Conservation (phyloP, 164 flowering plant genomes). For the Sedum album region DNA sequence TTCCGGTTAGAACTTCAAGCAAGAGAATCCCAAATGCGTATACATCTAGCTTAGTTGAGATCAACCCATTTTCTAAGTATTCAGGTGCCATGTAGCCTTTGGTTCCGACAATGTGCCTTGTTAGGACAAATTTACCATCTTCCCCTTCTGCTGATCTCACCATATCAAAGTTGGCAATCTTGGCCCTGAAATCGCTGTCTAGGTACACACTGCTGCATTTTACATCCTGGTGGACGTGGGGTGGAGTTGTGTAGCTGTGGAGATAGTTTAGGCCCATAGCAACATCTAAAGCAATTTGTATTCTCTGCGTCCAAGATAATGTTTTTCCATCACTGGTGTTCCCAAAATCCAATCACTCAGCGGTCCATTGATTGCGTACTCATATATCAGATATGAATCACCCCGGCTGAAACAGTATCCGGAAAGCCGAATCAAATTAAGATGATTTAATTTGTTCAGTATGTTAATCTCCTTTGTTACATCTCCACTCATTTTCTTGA, state of each 20-base stretch:
- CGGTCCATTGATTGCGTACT: slow-evolving; percentile 52
- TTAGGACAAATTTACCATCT: slow-evolving; percentile 35
- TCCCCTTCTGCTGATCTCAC: slow-evolving; percentile 38
- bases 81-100: slow-evolving; percentile 79
- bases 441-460: slow-evolving; percentile 53
- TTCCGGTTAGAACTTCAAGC: slow-evolving; percentile 61
- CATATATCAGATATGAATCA: slow-evolving; percentile 54
- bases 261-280: slow-evolving; percentile 62
- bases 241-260: slow-evolving; percentile 53
- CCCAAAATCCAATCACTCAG: slow-evolving; percentile 41
- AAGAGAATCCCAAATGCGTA: slow-evolving; percentile 67
- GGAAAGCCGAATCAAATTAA: slow-evolving; percentile 49
- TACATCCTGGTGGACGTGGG: slow-evolving; percentile 68
- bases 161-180: slow-evolving; percentile 49
- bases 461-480: slow-evolving; percentile 46
- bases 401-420: slow-evolving; percentile 57
- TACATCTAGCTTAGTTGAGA: slow-evolving; percentile 69
- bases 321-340: slow-evolving; percentile 1
- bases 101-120: slow-evolving; percentile 29
- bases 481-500: slow-evolving; percentile 59
- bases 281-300: slow-evolving; percentile 4
- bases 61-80: slow-evolving; percentile 57
- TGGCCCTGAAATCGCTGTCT: slow-evolving; percentile 54
- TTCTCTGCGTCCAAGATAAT: slow-evolving; percentile 1
- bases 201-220: slow-evolving; percentile 60